These are phyloP conservation scores for Aristolochia contorta DNA, from an alignment of 164 flowering plant species.

Conservation along the genomic window DNA sequence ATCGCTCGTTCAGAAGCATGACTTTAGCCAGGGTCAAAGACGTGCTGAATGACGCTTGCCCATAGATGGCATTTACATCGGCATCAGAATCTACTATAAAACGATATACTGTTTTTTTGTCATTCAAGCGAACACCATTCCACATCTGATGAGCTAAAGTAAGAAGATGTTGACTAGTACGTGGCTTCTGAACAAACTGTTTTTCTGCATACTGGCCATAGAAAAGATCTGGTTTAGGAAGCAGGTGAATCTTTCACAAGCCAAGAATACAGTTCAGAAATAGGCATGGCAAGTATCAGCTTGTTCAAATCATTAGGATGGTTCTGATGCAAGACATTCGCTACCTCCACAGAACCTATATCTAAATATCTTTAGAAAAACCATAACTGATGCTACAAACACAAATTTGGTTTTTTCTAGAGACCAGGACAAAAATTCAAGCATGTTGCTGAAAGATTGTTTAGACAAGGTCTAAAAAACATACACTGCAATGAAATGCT, in stretches of 20 bases:
- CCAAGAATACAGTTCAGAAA: no score
- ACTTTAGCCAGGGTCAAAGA: conserved; percentile 40
- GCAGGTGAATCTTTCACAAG: no score
- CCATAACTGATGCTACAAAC: no score
- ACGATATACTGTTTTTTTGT: conserved; percentile 70
- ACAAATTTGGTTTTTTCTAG: no score
- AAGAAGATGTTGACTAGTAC: conserved; percentile 27
- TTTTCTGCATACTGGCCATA: conserved; percentile 63
- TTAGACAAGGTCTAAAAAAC: no score
- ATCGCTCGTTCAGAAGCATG: conserved; percentile 56
- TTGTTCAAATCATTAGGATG: no score
- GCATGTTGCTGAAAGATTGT: no score
- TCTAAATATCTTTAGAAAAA: no score
- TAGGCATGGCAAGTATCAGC: no score
- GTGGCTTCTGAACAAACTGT: conserved; percentile 45
- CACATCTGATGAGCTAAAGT: conserved; percentile 56
- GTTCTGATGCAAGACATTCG: no score
- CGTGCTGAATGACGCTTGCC: conserved; percentile 27
- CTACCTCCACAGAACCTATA: no score
- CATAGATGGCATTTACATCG: conserved; percentile 51
- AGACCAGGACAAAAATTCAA: no score
- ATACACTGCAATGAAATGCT: neutral
- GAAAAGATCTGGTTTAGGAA: neutral
- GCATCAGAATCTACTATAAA: conserved; percentile 49
- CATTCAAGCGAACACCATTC: conserved; percentile 61